Evolutionary conservation across 768 basidiomycete species (phyloP).

Genomic region (Rhizopogon vulgaris): DNA sequence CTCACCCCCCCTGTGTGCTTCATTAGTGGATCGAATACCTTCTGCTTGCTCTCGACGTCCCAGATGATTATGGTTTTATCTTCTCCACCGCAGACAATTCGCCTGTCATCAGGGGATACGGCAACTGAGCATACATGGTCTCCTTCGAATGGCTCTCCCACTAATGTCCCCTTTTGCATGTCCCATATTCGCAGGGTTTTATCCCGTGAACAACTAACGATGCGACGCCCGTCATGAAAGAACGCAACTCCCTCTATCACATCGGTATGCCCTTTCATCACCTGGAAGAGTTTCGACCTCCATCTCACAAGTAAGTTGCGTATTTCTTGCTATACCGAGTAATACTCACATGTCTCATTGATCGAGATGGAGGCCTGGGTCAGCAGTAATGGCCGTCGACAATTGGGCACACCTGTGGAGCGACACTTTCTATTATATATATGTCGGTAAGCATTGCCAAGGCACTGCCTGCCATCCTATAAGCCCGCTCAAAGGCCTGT

Average conservation of each 20-base stretch:
- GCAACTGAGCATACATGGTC: not conserved
- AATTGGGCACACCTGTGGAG: too few relatives aligned
- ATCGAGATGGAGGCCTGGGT: too few relatives aligned
- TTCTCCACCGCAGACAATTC: not conserved
- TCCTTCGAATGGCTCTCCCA: not conserved
- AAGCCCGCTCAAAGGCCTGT: too few relatives aligned
- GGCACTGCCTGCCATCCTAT: too few relatives aligned
- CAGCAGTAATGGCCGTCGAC: too few relatives aligned
- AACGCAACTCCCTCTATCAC: slow-evolving; percentile 65
- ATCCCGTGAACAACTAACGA: slow-evolving; percentile 1
- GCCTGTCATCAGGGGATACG: too few relatives aligned
- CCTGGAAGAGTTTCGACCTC: slow-evolving; percentile 23
- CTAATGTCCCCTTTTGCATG: not conserved
- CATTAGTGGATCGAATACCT: slow-evolving; percentile 1
- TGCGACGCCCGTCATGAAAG: not conserved
- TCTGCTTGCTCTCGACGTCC: not conserved
- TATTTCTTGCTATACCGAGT: too few relatives aligned
- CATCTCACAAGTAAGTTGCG: too few relatives aligned
- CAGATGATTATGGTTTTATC: slow-evolving; percentile 64
- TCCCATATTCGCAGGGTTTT: not conserved
- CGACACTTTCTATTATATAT: too few relatives aligned
- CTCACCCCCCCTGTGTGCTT: slow-evolving; percentile 1
- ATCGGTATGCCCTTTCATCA: slow-evolving; percentile 76
- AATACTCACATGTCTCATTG: too few relatives aligned
- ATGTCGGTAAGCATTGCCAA: too few relatives aligned